A percentile compares a stretch with the other conserved stretches of the same genome.
Conservation (phyloP, 495 filamentous ascomycete species). For the Xylaria grammica region DNA sequence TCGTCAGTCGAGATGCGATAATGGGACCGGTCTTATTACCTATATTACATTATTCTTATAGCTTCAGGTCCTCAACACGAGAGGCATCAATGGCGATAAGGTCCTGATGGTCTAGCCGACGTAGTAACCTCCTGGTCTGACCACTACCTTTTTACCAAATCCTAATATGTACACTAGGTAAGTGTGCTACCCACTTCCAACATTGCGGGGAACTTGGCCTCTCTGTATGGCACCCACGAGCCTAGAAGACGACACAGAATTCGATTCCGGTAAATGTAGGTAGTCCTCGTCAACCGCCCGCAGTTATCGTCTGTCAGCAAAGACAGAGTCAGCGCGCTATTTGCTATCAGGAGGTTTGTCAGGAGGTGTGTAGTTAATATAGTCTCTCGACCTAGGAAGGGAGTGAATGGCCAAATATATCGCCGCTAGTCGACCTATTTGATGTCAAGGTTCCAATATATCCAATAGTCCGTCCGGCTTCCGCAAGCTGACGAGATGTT, state of each 20-base stretch:
- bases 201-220: not conserved
- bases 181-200: conserved; percentile 1
- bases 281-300: not conserved
- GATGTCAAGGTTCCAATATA: conserved; percentile 1
- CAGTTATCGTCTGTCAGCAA: not conserved
- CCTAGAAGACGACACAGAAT: not conserved
- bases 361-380: conserved; percentile 23
- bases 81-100: not conserved
- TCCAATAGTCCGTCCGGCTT: conserved; percentile 5
- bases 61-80: not conserved
- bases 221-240: not conserved
- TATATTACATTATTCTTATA: conserved; percentile 1
- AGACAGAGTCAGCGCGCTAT: not conserved
- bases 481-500: conserved; percentile 18
- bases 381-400: conserved; percentile 1
- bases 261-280: not conserved
- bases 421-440: not conserved
- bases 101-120: not conserved
- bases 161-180: not conserved
- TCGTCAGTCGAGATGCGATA: not conserved
- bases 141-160: not conserved
- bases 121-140: not conserved
- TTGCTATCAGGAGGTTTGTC: conserved; percentile 4
- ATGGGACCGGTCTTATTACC: not conserved
- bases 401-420: not conserved